Base-by-base conservation (phyloP, 1,139 yeast genomes). In the Arxiozyma bovina region DNA sequence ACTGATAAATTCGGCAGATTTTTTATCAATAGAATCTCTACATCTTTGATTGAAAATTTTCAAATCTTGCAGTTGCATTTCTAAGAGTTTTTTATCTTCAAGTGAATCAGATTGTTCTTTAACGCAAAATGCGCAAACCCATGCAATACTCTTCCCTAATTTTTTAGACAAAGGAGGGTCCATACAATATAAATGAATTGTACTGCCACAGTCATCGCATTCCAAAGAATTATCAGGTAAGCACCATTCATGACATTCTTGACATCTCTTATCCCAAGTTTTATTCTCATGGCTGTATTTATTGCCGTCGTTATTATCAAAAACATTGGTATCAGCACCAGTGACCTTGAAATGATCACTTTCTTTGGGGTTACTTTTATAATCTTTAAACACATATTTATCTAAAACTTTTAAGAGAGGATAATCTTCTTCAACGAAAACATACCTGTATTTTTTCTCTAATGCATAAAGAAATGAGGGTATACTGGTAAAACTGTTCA, bases 71-170 rank as follows among this genome's bases (percentile, higher is more conserved):
- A 46, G 17, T 11, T 47, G 46, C 3, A 30, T 17, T 11, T 49
- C 40, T 22, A 60, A 49, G 57, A 57, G 58, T 42, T 59, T 54
- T 25, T 50, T 23, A 1, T 59, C 51, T 45, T 56, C 59, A 9
- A 46, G 42, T 5, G 58, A 52, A 18, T 55, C 54, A 34, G 71
- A 70, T 18, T 67, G 61, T 45, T 67, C 74, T 61, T 79, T 80
- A 21, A 87, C 77, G 71, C 97, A 90, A 2, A 74, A 69, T 25
- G 89, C 93, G 74, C 97, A 91, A n/a, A 90, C 79, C 97, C 97
- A 91, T 7, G 90, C 87, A 66, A 89, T 87, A 1, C 96, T 96
- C 55, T 96, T 73, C 50, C 89, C 83, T 0, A 96, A 97, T 63
- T 87, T 87, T 61, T 81, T 80, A 53, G 79, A 68, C 48, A 89